Percentiles rank a stretch among this genome's conserved stretches.
These are phyloP conservation scores for Phytophthora melonis DNA, from an alignment of 352 stramenopile species.

Conservation along the genomic window DNA sequence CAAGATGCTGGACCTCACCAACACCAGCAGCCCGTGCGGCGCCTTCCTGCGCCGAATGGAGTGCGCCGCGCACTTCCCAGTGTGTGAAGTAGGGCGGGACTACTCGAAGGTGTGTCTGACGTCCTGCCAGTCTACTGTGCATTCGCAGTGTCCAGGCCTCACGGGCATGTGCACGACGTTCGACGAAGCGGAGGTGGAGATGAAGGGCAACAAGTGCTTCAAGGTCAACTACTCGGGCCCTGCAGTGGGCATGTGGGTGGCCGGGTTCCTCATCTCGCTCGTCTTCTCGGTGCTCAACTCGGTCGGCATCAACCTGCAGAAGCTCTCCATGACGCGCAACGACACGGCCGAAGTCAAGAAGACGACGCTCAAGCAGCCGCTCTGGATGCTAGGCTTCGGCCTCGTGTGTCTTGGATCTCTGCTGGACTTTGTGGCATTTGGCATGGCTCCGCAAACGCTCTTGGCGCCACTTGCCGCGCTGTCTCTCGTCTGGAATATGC, in stretches of 20 bases:
- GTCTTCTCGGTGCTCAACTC: constrained; percentile 91
- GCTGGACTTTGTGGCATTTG: constrained; percentile 93
- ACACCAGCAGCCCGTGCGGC: constrained; percentile 70
- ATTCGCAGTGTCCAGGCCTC: constrained; percentile 72
- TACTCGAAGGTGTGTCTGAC: constrained; percentile 65
- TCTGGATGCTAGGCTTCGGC: constrained; percentile 90
- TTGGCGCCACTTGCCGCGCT: constrained; percentile 90
- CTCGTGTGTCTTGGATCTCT: constrained; percentile 87
- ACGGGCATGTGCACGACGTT: constrained; percentile 64
- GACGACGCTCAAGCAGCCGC: constrained; percentile 83
- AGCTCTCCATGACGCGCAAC: constrained; percentile 88
- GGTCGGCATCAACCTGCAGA: constrained; percentile 93
- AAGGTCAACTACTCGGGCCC: constrained; percentile 78
- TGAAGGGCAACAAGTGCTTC: constrained; percentile 83
- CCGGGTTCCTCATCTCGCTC: constrained; percentile 88
- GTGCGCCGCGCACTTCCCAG: constrained; percentile 80
- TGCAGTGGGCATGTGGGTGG: constrained; percentile 85
- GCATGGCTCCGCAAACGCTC: constrained; percentile 91
- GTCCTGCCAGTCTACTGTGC: constrained; percentile 69
- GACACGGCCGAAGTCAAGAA: constrained; percentile 72
- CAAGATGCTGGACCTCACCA: constrained; percentile 64
- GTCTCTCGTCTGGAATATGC: constrained; percentile 93
- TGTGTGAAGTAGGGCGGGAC: constrained; percentile 84
- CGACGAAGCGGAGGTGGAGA: constrained; percentile 53
- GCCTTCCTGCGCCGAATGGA: constrained; percentile 65